Evolutionary conservation across 1,284 basidiomycete genomes (phyloP), one percentile per base, ranked within the genome.

Genomic region (Veloboletus limbatus): DNA sequence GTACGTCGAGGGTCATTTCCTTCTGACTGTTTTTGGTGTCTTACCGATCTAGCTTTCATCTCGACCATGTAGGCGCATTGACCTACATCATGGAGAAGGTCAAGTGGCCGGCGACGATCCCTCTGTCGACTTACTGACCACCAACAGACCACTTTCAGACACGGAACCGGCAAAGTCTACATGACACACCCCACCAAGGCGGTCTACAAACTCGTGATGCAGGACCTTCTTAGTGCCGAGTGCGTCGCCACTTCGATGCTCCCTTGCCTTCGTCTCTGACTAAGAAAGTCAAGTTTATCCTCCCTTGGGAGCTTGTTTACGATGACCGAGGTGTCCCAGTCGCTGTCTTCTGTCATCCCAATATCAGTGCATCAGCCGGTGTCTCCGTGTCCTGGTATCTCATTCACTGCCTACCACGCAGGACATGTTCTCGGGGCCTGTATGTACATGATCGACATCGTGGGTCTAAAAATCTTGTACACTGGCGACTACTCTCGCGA

Each of bases 111-210:
- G 2, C 32, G 30, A 17, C 22, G 38, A 13, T 8, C 20, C 22
- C 20, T 49, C n/a, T 45, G 20, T 40, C 28, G 8, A 41, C 25
- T 39, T 20, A 48, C 48, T 38, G 31, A 47, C 28, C 6, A 40
- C 50, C 44, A 6, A 21, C 58, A 96, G 92, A 97, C 93, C 18
- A 96, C 95, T 66, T 97, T 97, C 66, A 77, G 81, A 59, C 91
- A 96, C 61, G 94, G 94, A 4, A 88, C 87, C 49, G 93, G 94
- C 25, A 96, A 95, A 60, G 92, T 98, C 18, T 99, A 98, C 73
- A 99, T 98, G 96, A 98, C 96, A 1, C 94, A 97, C 69, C 94
- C 96, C 1, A 99, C 97, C 6, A 99, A 98, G 67, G 95, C 94
- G 8, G 82, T 99, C 46, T 96, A 98, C 72, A 93, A 95, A 51